Evolutionary conservation across 805 yeast species (phyloP).

Genomic region (Komagataella pastoris): DNA sequence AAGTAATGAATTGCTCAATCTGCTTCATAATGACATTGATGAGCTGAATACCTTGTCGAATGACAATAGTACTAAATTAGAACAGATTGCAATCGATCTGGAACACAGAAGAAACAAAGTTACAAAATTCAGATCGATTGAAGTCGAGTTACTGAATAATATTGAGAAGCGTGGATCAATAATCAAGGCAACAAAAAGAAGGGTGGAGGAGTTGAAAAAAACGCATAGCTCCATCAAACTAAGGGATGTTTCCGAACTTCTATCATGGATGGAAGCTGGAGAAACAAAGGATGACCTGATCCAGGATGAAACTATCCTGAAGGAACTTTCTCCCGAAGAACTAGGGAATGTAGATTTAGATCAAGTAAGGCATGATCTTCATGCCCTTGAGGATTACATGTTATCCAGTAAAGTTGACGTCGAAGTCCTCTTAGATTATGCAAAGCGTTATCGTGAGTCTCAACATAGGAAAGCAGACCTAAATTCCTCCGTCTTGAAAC

Average conservation of each 20-base stretch:
- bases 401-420: conserved; percentile 50
- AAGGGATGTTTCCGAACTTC: conserved; percentile 39
- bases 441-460: conserved; percentile 50
- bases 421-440: conserved; percentile 68
- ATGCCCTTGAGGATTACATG: conserved; percentile 39
- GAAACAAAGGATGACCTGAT: conserved; percentile 15
- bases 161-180: conserved; percentile 40
- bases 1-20: conserved; percentile 1
- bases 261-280: conserved; percentile 31
- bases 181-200: conserved; percentile 23
- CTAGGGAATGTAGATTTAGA: conserved; percentile 33
- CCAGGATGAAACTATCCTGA: conserved; percentile 19
- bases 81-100: conserved; percentile 25
- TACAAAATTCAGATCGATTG: conserved; percentile 46
- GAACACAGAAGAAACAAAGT: conserved; percentile 28
- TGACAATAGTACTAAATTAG: conserved; percentile 23
- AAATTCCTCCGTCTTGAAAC: conserved; percentile 47
- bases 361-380: conserved; percentile 35
- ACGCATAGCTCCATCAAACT: conserved; percentile 29
- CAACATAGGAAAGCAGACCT: conserved; percentile 49
- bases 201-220: conserved; percentile 22
- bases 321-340: conserved; percentile 36
- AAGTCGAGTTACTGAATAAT: conserved; percentile 52
- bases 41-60: conserved; percentile 16
- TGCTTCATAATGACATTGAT: conserved; percentile 12